A percentile compares a stretch with the other conserved stretches of the same genome.
Conservation (phyloP, 345 rosid genomes). For the Cochlearia excelsa region DNA sequence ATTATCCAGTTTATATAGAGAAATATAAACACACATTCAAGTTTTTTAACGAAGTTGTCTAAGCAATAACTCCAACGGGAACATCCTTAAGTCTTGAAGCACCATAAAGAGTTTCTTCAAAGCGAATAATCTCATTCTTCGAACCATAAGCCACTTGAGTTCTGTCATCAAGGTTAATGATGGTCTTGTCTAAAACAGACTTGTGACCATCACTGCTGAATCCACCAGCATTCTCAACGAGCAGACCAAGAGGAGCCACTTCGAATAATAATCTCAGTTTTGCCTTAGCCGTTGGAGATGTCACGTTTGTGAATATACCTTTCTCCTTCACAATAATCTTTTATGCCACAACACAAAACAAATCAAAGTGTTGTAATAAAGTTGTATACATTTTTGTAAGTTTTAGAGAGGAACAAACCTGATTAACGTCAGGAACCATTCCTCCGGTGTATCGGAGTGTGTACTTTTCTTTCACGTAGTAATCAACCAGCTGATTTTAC, state of each 20-base stretch:
- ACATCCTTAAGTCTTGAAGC: slow-evolving; percentile 75
- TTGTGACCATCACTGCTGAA: slow-evolving; percentile 76
- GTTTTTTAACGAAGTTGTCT: slow-evolving; percentile 4
- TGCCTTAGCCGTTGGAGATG: slow-evolving; percentile 83
- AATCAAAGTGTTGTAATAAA: too few relatives aligned
- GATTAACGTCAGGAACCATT: slow-evolving; percentile 99
- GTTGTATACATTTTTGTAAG: background rate
- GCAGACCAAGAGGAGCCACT: slow-evolving; percentile 81
- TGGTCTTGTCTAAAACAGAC: slow-evolving; percentile 75
- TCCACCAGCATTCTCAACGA: slow-evolving; percentile 89
- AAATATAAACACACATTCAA: slow-evolving; percentile 5
- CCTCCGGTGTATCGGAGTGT: slow-evolving; percentile 99
- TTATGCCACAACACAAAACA: background rate
- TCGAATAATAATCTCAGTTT: slow-evolving; percentile 89
- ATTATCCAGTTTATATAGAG: slow-evolving; percentile 23
- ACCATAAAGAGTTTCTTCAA: slow-evolving; percentile 87
- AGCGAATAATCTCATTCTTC: slow-evolving; percentile 83
- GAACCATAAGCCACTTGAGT: slow-evolving; percentile 98
- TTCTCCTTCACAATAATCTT: slow-evolving; percentile 95
- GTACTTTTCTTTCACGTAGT: slow-evolving; percentile 87
- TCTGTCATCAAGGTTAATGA: slow-evolving; percentile 73
- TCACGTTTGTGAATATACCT: slow-evolving; percentile 89
- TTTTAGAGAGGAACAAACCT: slow-evolving; percentile 39
- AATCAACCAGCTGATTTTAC: slow-evolving; percentile 62
- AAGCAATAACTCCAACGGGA: slow-evolving; percentile 66